Evolutionary conservation across 768 basidiomycete species (phyloP), one percentile per base, ranked within the genome.

Genomic region (Xerocomellus intermedius): DNA sequence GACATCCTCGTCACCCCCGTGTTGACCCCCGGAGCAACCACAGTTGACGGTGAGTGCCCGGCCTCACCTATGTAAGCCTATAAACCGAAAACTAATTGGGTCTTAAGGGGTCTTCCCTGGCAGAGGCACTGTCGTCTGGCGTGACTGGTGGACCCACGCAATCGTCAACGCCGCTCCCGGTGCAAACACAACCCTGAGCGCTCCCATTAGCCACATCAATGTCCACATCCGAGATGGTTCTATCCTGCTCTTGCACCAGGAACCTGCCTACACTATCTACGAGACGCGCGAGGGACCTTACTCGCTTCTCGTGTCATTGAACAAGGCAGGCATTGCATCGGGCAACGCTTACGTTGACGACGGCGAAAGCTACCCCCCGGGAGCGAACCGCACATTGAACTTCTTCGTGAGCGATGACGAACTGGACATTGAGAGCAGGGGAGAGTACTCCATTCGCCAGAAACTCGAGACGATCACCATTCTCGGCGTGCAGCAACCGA

Each of bases 1-100:
- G 80, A 86, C 58, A 78, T 93, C 46, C 79, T 92, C 39, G 82
- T 92, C 49, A 89, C 89, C 0, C 90, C 90, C 2, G 89, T 91
- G 0, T 70, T 91, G 36, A 73, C 71, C 12, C 87, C 88, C 0
- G 88, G 88, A 60, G 82, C 81, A 30, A 80, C 82, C 5, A 82
- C 79, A 8, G 89, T 92, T 26, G 75, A 82, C 28, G 87, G 88
- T 84, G 56, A 43, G 75, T 64, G 8, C 30, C 5, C 2, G 3
- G 10, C 26, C 16, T 35, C 14, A 12, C 21, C 5, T 8, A 10
- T 45, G 10, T 22, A n/a, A 42, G 4, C 1, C 24, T n/a, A 4
- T 24, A 6, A 17, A 16, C 8, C 37, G 8, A 42, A 43, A 21
- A 39, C 57, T 45, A 10, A 52, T 49, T 26, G 24, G 13, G 7